Conservation (phyloP, 1,284 basidiomycete species). For the Fomitopsis schrenkii region DNA sequence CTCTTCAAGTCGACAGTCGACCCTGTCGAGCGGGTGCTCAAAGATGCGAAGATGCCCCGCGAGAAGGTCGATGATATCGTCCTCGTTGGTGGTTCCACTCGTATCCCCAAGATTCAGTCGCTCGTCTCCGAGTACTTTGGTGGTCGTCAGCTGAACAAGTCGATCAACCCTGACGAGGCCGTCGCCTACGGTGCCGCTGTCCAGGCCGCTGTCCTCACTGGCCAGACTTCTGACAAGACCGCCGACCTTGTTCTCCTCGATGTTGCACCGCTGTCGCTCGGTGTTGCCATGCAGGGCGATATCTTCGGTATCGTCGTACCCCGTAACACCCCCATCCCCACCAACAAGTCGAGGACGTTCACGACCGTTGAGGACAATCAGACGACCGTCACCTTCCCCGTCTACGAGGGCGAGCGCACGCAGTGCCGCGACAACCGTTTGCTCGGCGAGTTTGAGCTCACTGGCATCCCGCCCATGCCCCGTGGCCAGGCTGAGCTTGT, state of each 20-base stretch:
- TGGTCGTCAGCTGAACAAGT: conserved; percentile 98
- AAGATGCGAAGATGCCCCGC: conserved; percentile 96
- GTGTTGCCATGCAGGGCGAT: conserved; percentile 98
- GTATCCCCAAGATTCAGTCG: conserved; percentile 99
- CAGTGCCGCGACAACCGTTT: conserved; percentile 97
- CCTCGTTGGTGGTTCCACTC: conserved; percentile 98
- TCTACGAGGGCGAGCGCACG: conserved; percentile 98
- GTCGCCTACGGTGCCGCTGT: conserved; percentile 96
- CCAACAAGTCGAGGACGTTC: conserved; percentile 95
- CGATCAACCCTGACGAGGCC: conserved; percentile 95
- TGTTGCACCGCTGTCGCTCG: conserved; percentile 93
- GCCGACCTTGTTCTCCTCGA: conserved; percentile 94
- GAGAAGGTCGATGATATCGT: conserved; percentile 99
- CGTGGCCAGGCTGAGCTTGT: conserved; percentile 95
- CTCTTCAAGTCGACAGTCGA: conserved; percentile 97
- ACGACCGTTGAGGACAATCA: conserved; percentile 99
- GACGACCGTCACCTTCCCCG: conserved; percentile 96
- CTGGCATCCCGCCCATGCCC: conserved; percentile 93
- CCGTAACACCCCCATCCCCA: conserved; percentile 96
- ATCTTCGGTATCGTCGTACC: conserved; percentile 96
- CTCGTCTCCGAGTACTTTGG: conserved; percentile 98
- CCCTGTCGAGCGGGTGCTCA: conserved; percentile 98
- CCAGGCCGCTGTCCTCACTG: conserved; percentile 94
- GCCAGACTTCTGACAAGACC: conserved; percentile 95
- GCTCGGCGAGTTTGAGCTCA: conserved; percentile 96